A percentile compares a stretch with the other conserved stretches of the same genome.
phyloP scores from a whole-genome alignment of 1,284 basidiomycete genomes.

The Sanghuangporus baumii region DNA sequence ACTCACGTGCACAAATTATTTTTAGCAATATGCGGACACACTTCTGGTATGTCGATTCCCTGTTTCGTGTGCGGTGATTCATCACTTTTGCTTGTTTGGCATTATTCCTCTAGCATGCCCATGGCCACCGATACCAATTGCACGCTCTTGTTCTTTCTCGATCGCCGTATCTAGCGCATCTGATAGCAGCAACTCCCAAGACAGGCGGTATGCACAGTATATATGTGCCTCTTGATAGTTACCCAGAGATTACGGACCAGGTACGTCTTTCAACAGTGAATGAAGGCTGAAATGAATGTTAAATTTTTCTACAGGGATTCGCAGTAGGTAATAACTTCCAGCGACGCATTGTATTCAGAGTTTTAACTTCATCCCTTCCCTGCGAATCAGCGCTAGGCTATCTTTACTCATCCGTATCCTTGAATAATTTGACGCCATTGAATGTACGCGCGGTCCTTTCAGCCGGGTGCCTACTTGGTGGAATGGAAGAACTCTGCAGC shows the following conservation, averaged over 20 bases:
- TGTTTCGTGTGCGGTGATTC: conserved; percentile 11
- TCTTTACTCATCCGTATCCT: conserved; percentile 68
- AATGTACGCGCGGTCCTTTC: conserved; percentile 82
- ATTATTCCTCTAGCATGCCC: conserved; percentile 53
- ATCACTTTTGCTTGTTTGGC: conserved; percentile 9
- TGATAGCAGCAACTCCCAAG: conserved; percentile 72
- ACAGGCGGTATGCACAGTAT: conserved; percentile 57
- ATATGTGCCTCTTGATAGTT: conserved; percentile 69
- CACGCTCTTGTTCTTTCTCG: conserved; percentile 81
- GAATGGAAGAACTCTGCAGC: conserved; percentile 76
- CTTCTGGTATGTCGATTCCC: conserved; percentile 50
- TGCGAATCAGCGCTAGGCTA: conserved; percentile 59
- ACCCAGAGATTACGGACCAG: conserved; percentile 78
- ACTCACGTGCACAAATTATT: conserved; percentile 1
- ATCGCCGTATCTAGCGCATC: conserved; percentile 78
- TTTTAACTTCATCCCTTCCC: conserved; percentile 1
- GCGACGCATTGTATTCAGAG: conserved; percentile 2
- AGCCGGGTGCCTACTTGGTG: conserved; percentile 75
- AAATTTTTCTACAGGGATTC: conserved; percentile 47
- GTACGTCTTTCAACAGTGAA: conserved; percentile 37
- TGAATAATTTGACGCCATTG: conserved; percentile 59
- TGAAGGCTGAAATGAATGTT: too few species aligned
- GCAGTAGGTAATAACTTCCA: conserved; percentile 47
- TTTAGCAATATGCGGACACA: conserved; percentile 75
- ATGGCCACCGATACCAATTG: conserved; percentile 66